These are phyloP conservation scores for Theobroma grandiflorum DNA, from an alignment of 441 rosid genomes.

Conservation along the genomic window DNA sequence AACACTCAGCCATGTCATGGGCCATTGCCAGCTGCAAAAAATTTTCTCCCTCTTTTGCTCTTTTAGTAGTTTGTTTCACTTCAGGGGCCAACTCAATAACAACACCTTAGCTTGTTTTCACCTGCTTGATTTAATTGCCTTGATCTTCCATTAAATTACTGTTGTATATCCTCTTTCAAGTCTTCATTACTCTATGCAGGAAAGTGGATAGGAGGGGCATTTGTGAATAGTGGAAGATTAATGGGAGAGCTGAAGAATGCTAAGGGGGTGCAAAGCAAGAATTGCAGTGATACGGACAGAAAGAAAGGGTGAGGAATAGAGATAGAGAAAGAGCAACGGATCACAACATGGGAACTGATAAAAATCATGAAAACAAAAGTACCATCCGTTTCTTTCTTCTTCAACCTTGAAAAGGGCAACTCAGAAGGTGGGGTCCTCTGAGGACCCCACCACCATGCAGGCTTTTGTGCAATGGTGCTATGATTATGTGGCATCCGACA, in stretches of 20 bases:
- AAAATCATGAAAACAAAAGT: slow-evolving; percentile 18
- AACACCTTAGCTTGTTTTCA: not conserved
- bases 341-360: slow-evolving; percentile 5
- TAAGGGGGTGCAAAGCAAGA: not conserved
- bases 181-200: not conserved
- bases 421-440: not conserved
- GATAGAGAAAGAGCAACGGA: not conserved
- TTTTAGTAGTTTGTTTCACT: not conserved
- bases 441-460: not conserved
- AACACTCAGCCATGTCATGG: not conserved
- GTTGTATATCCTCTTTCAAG: not conserved
- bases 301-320: not conserved
- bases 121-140: not conserved
- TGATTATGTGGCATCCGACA: slow-evolving; percentile 32
- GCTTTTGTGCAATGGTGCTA: not conserved
- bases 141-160: not conserved
- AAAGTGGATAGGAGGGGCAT: not conserved
- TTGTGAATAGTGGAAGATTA: not conserved
- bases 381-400: not conserved
- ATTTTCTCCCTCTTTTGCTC: not conserved
- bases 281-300: not conserved
- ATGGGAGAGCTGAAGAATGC: not conserved
- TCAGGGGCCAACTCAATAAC: not conserved
- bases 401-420: slow-evolving; percentile 18
- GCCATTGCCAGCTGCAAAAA: slow-evolving; percentile 21